Conservation (phyloP, 495 filamentous ascomycete species). For the Parathielavia appendiculata region DNA sequence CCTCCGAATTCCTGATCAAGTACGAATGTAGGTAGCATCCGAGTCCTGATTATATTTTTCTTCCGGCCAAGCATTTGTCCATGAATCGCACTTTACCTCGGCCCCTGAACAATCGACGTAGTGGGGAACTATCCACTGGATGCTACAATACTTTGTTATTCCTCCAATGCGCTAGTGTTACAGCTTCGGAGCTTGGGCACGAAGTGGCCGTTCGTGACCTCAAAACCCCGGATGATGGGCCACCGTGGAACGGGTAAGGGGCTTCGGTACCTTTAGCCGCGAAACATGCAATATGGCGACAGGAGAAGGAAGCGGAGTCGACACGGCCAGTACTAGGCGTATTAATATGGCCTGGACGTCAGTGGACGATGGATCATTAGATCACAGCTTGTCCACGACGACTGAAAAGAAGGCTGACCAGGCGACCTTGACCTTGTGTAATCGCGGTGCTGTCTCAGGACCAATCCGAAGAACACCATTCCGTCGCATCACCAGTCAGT, state of each 20-base stretch:
- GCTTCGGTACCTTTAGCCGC: slow-evolving; percentile 7
- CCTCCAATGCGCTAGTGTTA: slow-evolving; percentile 6
- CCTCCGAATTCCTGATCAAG: too few species aligned
- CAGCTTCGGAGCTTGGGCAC: not conserved
- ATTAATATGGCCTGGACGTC: not conserved
- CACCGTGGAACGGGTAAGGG: not conserved
- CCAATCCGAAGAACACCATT: not conserved
- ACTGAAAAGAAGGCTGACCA: not conserved
- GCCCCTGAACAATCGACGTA: not conserved
- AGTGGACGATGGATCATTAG: too few species aligned
- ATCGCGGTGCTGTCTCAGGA: not conserved
- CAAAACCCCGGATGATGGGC: slow-evolving; percentile 2
- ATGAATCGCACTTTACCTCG: not conserved
- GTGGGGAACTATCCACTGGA: slow-evolving; percentile 3
- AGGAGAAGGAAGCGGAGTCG: not conserved
- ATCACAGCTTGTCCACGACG: not conserved
- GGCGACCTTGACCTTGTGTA: not conserved
- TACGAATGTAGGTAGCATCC: too few species aligned
- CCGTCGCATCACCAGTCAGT: not conserved
- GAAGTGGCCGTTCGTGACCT: not conserved
- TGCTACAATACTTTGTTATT: slow-evolving; percentile 2
- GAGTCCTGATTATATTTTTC: not conserved
- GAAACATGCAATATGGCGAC: not conserved
- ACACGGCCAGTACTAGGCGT: not conserved
- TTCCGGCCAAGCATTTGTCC: not conserved